Percentiles rank a stretch among this genome's conserved stretches.
Evolutionary conservation across 2,329 filamentous ascomycete species (phyloP).

Genomic region (Aspergillus clavatus): DNA sequence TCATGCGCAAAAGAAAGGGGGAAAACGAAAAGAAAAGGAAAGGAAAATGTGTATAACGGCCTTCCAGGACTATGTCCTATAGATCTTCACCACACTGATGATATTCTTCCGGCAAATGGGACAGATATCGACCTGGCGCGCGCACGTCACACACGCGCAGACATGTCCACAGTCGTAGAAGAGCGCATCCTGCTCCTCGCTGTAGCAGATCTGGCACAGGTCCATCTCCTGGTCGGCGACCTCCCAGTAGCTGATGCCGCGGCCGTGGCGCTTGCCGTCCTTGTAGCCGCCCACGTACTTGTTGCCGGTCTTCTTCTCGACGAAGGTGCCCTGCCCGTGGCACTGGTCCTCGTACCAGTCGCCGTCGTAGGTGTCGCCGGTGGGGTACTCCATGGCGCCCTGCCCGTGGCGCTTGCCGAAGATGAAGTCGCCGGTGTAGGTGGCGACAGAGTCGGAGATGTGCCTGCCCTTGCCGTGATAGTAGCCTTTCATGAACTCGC

Average conservation of each 20-base stretch:
- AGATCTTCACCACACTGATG: conserved; percentile 55
- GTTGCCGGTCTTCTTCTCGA: conserved; percentile 55
- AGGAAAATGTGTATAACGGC: conserved; percentile 6
- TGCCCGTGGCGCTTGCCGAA: conserved; percentile 51
- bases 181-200: conserved; percentile 54
- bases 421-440: conserved; percentile 53
- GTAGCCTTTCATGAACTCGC: conserved; percentile 46
- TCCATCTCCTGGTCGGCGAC: conserved; percentile 58
- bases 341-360: conserved; percentile 44
- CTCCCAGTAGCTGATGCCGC: conserved; percentile 59
- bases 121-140: conserved; percentile 54
- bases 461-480: conserved; percentile 53
- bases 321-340: conserved; percentile 54
- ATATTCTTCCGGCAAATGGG: conserved; percentile 58
- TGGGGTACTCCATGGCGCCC: conserved; percentile 55
- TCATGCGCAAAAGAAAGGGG: too few species aligned
- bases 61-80: conserved; percentile 33
- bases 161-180: conserved; percentile 63
- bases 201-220: conserved; percentile 59
- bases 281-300: conserved; percentile 59
- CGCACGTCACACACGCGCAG: conserved; percentile 57
- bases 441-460: conserved; percentile 51
- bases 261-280: conserved; percentile 56
- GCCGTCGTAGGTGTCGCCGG: conserved; percentile 46
- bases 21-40: conserved; percentile 12